Conservation (phyloP, 1,139 yeast species). For the Fermentozyma sake region DNA sequence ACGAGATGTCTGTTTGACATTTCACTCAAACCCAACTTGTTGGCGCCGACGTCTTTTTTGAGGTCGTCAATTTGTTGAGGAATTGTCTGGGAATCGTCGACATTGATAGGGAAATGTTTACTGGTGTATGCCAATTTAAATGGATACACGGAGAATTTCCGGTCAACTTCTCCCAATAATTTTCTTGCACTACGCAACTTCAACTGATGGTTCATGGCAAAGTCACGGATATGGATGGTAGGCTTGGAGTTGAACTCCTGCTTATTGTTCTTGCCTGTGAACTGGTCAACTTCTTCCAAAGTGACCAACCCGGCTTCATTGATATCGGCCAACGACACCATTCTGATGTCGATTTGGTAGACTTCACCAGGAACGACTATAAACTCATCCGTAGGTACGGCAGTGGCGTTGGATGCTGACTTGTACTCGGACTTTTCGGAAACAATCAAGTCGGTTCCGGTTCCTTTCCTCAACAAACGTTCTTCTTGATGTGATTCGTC, state of each 20-base stretch:
- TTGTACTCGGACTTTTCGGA: constrained; percentile 23
- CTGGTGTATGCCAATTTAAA: constrained; percentile 74
- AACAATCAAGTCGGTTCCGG: constrained; percentile 36
- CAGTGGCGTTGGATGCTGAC: constrained; percentile 36
- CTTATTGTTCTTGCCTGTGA: constrained; percentile 57
- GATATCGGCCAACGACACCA: constrained; percentile 62
- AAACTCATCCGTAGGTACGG: constrained; percentile 76
- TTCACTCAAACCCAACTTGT: constrained; percentile 78
- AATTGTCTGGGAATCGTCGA: constrained; percentile 27
- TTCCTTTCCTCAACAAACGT: constrained; percentile 45
- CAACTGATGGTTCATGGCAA: constrained; percentile 70
- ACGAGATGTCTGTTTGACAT: constrained; percentile 77
- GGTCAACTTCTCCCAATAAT: constrained; percentile 67
- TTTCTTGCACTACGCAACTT: constrained; percentile 73
- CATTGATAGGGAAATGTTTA: constrained; percentile 52
- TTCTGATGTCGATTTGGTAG: constrained; percentile 74
- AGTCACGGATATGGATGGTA: constrained; percentile 80
- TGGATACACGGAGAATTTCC: constrained; percentile 79
- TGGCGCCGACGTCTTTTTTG: constrained; percentile 49
- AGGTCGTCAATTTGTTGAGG: constrained; percentile 37
- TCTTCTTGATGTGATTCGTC: constrained; percentile 77
- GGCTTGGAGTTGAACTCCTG: constrained; percentile 55
- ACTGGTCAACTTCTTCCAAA: constrained; percentile 59
- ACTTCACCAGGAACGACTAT: constrained; percentile 77
- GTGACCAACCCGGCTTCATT: constrained; percentile 62